Evolutionary conservation across 495 filamentous ascomycete species (phyloP), one percentile per base, ranked within the genome.

Genomic region (Aspergillus indologenus): DNA sequence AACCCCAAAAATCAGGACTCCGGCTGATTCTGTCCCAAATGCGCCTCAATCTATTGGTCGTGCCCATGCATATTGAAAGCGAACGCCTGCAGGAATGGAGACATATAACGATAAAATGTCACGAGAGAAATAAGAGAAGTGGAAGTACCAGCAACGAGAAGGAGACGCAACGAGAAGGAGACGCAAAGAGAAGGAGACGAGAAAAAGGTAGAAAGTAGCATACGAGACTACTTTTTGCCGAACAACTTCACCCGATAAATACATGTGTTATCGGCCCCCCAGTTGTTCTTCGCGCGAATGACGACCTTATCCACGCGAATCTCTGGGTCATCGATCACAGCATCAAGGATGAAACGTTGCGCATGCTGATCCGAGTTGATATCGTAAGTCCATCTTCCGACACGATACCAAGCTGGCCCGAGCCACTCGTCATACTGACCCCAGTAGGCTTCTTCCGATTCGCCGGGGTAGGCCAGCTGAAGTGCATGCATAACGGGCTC

Each of bases 261-360:
- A 61, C 80, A 83, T 0, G 78, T 80, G 42, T 71, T 61, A 18
- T 73, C 58, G 2, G 68, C 67, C 3, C 77, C 80, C 77, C 78
- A 83, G 49, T 80, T 83, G 2, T 70, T 73, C 18, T 72, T 79
- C 8, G 79, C 70, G 2, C 80, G 69, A 44, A 81, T 65, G 6
- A 72, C 75, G 20, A 81, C 67, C 52, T 74, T 71, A 45, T 74
- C 64, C 15, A 76, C 74, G 5, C 72, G 66, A 11, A 81, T 57
- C 0, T 62, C 69, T 2, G 66, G 67, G 8, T 76, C 64, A 22
- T 79, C 68, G 43, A 79, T 63, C 14, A 72, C 47, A 11, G 72
- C 64, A 54, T 71, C 65, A 11, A 76, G 53, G 2, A 57, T 19
- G 55, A 80, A 79, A 5, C 53, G 19, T 56, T 83, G 80, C 15